Evolutionary conservation across 2,329 filamentous ascomycete species (phyloP), one percentile per base, ranked within the genome.

Genomic region (Colletotrichum coccodes): DNA sequence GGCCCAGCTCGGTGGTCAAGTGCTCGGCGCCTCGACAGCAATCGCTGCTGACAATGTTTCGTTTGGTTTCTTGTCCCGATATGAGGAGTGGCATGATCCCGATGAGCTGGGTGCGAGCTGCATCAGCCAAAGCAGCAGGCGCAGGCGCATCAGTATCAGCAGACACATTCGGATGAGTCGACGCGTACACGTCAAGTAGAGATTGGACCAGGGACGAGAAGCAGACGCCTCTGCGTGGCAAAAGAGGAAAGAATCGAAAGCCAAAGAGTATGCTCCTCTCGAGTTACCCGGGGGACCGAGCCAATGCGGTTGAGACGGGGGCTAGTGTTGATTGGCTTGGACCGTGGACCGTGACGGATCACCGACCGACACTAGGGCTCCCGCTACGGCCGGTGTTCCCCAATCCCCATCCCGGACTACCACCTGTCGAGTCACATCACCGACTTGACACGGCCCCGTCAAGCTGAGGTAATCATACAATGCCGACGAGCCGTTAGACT

Each of bases 311-410:
- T 36, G n/a, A 52, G 21, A 50, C 14, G 61, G 61, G 36, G 54
- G 61, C 46, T 66, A 42, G 49, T 30, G 30, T 47, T 56, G 54
- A 54, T 64, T 44, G 53, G 50, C 32, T 50, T 38, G 47, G 60
- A 56, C 66, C 30, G 64, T 38, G 47, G 60, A 56, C 66, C 30
- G 64, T 21, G 34, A 34, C 47, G 32, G 28, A 57, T 60, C 66
- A 28, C 44, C 58, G 47, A 36, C 54, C 54, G 49, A 68, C 66
- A 46, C 61, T 68, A 68, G 52, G 49, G 38, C 52, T n/a, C 30
- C 58, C 57, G 63, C 60, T 57, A 40, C 63, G 60, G 46, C 36
- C 66, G 66, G 66, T 66, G 66, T 68, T 68, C 66, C 66, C 66
- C 66, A 68, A 68, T 44, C 32, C 47, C 36, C 66, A 68, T 68